Base-by-base conservation (phyloP, 1,284 basidiomycete genomes). In the Ustilago nuda region DNA sequence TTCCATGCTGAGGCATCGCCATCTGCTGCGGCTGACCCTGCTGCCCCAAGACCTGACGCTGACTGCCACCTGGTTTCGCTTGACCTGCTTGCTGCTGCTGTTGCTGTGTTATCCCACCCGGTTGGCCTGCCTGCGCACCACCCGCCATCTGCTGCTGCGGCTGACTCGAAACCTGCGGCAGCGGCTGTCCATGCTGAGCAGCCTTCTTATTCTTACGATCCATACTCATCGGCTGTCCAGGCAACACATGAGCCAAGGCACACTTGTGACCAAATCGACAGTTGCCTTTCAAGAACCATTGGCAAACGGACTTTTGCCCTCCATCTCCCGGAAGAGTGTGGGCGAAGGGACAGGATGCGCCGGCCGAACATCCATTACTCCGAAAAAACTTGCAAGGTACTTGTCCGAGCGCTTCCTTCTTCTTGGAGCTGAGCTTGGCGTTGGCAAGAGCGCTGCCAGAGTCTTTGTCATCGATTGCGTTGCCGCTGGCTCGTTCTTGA, bases 191-290 rank as follows among this genome's bases (percentile, higher is more conserved):
- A n/a, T 84, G 88, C 83, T 98, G 95, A 0, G 94, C 94, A 11
- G 93, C 93, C 83, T 96, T 94, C 89, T 98, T 98, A 88, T 99
- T 98, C 89, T 97, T 96, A 77, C 95, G 89, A 86, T 99, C 96
- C 94, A 98, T 97, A 58, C 84, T 85, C 80, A 83, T 82, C 77
- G 90, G 92, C 87, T 98, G 95, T 5, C 95, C 96, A 3, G 95
- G 95, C 4, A 96, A 89, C 60, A 98, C 89, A 85, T 98, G 96
- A 1, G 95, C 95, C 53, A 86, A 71, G 5, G 81, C 80, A 87
- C 95, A 98, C 85, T 98, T 98, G 89, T 98, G 95, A 9, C 93
- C 95, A 84, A 98, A 98, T 87, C 96, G 96, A 89, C 96, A 99
- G 87, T 94, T 96, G 3, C 96, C 94, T 87, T 87, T 89, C 74